Evolutionary conservation across 1,139 yeast species (phyloP), one percentile per base, ranked within the genome.

Genomic region (Saccharomyces hybrid): DNA sequence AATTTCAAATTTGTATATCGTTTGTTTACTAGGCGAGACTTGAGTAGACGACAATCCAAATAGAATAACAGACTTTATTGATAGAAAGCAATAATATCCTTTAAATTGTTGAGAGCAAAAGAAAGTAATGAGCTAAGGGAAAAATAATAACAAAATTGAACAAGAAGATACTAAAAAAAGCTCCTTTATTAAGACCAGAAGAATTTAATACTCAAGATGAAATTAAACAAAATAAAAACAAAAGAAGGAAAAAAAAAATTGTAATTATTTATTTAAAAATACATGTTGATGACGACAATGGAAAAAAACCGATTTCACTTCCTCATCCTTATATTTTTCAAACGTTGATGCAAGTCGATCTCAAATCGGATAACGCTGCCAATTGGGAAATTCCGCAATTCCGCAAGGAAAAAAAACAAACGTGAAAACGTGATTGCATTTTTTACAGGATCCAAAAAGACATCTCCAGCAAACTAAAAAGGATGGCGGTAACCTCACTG

Each of bases 331-430:
- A 38, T 38, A 38, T 8, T 38, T 38, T 16, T 38, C 23, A 38
- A 38, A 38, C 13, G 42, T 38, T 38, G 42, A 38, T 38, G 42
- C 42, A 38, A 38, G 42, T 38, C 42, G 42, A 38, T 16, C 23
- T 38, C 42, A 38, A 38, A 38, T 38, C 42, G 42, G 42, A 38
- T 38, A 38, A 38, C 42, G 42, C 42, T 38, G 42, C 42, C 25
- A 38, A 38, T 38, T 38, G 42, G 42, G 42, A 38, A 38, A 38
- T 38, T 38, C 42, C 42, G 42, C 42, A 38, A 38, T 38, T 38
- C 42, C 42, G 42, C 42, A 38, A 38, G 42, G 23, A 38, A 38
- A 38, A 38, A 38, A 38, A 38, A 38, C 25, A 38, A 38, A 8
- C 19, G 42, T 38, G 42, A 38, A 38, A 38, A 38, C 42, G 42